phyloP scores from a whole-genome alignment of 2,329 filamentous ascomycete species.

The Cercospora brassicicola region DNA sequence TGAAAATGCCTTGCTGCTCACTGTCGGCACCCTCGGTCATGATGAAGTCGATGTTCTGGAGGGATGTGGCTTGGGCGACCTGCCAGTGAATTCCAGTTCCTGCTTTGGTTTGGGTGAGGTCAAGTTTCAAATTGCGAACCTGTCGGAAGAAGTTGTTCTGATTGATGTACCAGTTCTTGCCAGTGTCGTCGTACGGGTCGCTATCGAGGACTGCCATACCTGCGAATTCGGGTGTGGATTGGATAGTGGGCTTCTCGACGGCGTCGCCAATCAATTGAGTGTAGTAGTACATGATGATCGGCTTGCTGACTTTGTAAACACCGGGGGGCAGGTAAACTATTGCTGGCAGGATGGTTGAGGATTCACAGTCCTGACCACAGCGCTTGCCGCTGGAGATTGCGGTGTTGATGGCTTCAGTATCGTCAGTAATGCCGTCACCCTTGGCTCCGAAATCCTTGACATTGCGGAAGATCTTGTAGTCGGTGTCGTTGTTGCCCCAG shows the following conservation, averaged over 20 bases:
- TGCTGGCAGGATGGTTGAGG: constrained; percentile 77
- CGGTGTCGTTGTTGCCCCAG: constrained; percentile 65
- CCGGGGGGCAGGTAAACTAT: constrained; percentile 90
- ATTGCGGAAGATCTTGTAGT: constrained; percentile 63
- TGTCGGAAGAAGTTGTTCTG: constrained; percentile 59
- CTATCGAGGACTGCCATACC: constrained; percentile 90
- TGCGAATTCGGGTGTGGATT: constrained; percentile 57
- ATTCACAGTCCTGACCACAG: constrained; percentile 80
- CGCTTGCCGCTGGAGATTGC: constrained; percentile 87
- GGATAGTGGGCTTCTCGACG: constrained; percentile 65
- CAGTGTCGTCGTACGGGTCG: constrained; percentile 71
- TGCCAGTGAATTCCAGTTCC: constrained; percentile 55
- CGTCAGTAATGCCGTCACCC: constrained; percentile 70
- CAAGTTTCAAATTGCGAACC: constrained; percentile 56
- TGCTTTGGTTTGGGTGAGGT: constrained; percentile 43
- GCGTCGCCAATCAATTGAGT: constrained; percentile 88
- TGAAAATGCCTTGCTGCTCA: constrained; percentile 49
- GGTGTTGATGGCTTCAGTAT: constrained; percentile 83
- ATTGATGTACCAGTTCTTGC: constrained; percentile 54
- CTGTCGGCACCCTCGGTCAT: constrained; percentile 48
- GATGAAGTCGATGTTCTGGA: constrained; percentile 63
- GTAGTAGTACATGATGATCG: constrained; percentile 86
- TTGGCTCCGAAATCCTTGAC: constrained; percentile 46
- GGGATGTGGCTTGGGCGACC: constrained; percentile 57
- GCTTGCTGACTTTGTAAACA: constrained; percentile 76